A percentile compares a stretch with the other conserved stretches of the same genome.
phyloP scores from a whole-genome alignment of 1,284 basidiomycete species.

The Heliocybe sulcata region DNA sequence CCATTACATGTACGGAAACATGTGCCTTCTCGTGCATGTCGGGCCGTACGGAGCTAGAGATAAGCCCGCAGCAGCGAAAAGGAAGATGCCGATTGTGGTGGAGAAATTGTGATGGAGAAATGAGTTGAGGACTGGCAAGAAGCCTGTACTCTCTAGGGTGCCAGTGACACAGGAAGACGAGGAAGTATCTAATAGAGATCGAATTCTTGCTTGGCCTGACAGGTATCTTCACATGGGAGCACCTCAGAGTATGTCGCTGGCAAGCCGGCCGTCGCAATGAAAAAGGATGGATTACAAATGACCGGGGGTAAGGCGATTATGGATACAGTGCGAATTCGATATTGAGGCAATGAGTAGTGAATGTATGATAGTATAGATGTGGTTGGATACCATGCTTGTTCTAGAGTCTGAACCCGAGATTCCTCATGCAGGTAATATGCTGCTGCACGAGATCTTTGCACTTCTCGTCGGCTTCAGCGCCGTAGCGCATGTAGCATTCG shows the following conservation, averaged over 20 bases:
- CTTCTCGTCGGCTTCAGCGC: constrained; percentile 65
- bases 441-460: constrained; percentile 76
- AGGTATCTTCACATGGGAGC: no score
- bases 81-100: no score
- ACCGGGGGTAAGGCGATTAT: background rate
- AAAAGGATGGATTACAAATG: background rate
- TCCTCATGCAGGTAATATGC: constrained; percentile 88
- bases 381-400: background rate
- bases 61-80: background rate
- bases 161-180: no score
- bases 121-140: no score
- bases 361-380: background rate
- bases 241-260: no score
- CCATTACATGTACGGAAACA: background rate
- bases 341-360: background rate
- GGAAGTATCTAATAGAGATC: no score
- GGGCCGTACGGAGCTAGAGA: background rate
- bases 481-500: constrained; percentile 84
- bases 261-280: no score
- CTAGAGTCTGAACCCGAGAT: constrained; percentile 79
- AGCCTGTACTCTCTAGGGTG: no score
- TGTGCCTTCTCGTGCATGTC: background rate
- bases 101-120: no score
- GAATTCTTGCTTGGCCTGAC: no score
- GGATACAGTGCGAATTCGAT: background rate